phyloP scores from a whole-genome alignment of 345 rosid genomes.

The Boechera stricta region DNA sequence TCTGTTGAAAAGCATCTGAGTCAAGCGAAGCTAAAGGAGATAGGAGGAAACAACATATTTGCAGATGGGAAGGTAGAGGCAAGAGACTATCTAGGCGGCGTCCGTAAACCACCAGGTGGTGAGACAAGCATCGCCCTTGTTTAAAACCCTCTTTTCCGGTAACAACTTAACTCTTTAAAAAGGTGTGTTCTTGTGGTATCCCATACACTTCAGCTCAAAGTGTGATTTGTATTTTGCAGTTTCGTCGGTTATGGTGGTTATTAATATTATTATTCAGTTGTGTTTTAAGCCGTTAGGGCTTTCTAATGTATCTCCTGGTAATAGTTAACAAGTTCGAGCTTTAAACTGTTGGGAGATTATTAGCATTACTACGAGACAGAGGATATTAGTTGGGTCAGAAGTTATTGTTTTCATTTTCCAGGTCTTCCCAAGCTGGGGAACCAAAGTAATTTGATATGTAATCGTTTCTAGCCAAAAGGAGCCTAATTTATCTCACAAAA shows the following conservation, averaged over 20 bases:
- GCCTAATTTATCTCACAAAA: background rate
- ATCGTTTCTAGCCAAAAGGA: background rate
- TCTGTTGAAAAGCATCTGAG: conserved; percentile 73
- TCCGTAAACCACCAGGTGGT: conserved; percentile 98
- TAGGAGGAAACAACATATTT: conserved; percentile 83
- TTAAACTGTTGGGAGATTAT: background rate
- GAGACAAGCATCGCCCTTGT: conserved; percentile 96
- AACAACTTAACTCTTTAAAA: conserved; percentile 46
- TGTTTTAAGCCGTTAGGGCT: conserved; percentile 21
- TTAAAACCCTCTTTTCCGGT: conserved; percentile 44
- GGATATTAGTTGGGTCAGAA: conserved; percentile 4
- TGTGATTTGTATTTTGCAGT: conserved; percentile 51
- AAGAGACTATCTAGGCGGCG: conserved; percentile 90
- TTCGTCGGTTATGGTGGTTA: conserved; percentile 18
- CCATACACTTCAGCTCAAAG: conserved; percentile 31
- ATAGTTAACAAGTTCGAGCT: conserved; percentile 12
- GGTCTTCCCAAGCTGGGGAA: background rate
- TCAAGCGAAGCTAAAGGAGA: conserved; percentile 76
- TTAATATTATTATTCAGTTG: conserved; percentile 8
- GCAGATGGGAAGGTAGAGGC: conserved; percentile 89
- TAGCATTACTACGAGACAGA: background rate
- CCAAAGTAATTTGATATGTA: background rate
- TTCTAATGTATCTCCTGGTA: conserved; percentile 13
- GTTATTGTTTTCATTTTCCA: background rate
- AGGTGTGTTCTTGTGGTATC: conserved; percentile 46